phyloP scores from a whole-genome alignment of 768 basidiomycete genomes.

The Rhodotorula graminis region DNA sequence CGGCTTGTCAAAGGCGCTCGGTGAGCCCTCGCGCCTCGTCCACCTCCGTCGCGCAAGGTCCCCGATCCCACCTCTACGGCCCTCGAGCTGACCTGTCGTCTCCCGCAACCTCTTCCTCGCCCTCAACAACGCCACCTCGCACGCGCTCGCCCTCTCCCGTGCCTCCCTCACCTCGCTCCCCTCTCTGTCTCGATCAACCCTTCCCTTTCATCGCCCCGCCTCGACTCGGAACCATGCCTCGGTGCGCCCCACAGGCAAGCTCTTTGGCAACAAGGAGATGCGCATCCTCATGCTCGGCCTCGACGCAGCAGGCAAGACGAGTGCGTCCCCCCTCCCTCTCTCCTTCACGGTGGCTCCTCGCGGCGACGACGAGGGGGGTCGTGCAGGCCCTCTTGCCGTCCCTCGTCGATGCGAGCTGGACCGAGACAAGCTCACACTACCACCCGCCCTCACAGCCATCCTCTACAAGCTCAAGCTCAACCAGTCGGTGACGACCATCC shows the following conservation, averaged over 20 bases:
- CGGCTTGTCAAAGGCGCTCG: conserved; percentile 27
- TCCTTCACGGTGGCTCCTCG: background rate
- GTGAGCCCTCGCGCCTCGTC: background rate
- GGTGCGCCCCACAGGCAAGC: conserved; percentile 30
- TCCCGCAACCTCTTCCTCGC: no score
- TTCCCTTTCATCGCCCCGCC: background rate
- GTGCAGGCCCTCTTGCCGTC: background rate
- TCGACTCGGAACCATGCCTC: no score
- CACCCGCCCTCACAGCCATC: conserved; percentile 61
- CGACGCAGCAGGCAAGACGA: conserved; percentile 97
- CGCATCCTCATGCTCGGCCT: conserved; percentile 73
- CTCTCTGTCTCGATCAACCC: background rate
- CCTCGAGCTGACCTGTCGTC: background rate
- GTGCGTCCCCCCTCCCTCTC: conserved; percentile 54
- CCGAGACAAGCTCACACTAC: background rate
- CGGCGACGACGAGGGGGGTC: background rate
- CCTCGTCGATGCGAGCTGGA: no score
- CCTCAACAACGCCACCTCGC: background rate
- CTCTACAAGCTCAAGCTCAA: conserved; percentile 98
- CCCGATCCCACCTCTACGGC: background rate
- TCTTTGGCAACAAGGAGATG: conserved; percentile 99
- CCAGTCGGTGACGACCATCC: conserved; percentile 97
- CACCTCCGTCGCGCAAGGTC: background rate
- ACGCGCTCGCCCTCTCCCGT: background rate
- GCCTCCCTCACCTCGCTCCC: background rate